Percentiles rank a stretch among this genome's conserved stretches.
Evolutionary conservation across 2,329 filamentous ascomycete genomes (phyloP).

Genomic region (Fusarium sp.): DNA sequence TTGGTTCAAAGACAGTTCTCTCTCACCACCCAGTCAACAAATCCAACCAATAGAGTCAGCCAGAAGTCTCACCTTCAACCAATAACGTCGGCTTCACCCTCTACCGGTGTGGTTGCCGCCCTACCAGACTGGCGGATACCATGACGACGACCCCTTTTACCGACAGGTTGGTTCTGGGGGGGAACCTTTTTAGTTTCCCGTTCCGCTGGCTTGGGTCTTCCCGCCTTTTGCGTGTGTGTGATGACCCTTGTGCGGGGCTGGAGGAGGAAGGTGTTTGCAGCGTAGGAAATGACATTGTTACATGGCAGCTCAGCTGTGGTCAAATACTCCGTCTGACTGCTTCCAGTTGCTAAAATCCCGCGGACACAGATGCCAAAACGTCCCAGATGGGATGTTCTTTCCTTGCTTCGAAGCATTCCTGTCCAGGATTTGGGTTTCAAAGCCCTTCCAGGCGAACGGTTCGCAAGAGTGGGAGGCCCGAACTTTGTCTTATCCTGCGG

Average conservation of each 20-base stretch:
- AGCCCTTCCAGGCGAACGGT: constrained; percentile 4
- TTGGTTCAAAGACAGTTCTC: constrained; percentile 7
- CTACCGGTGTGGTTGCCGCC: constrained; percentile 13
- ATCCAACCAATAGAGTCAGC: constrained; percentile 5
- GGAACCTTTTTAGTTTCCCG: not conserved
- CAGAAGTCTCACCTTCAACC: not conserved
- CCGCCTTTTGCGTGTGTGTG: too few species aligned
- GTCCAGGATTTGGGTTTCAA: constrained; percentile 13
- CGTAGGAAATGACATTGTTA: not conserved
- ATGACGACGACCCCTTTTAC: constrained; percentile 25
- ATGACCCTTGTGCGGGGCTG: not conserved
- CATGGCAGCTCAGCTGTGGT: constrained; percentile 5
- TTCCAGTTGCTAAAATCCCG: not conserved
- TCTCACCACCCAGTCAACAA: not conserved
- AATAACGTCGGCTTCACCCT: not conserved
- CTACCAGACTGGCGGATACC: constrained; percentile 26
- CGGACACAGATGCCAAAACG: constrained; percentile 11
- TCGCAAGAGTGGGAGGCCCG: constrained; percentile 1
- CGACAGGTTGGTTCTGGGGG: constrained; percentile 23
- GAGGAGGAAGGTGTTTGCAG: constrained; percentile 17
- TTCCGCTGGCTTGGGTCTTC: constrained; percentile 12
- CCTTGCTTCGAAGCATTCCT: not conserved
- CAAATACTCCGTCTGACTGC: constrained; percentile 29
- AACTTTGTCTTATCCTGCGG: not conserved
- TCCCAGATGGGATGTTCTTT: constrained; percentile 2